Conservation (phyloP, 2,329 filamentous ascomycete species). For the Aspergillus sp. region DNA sequence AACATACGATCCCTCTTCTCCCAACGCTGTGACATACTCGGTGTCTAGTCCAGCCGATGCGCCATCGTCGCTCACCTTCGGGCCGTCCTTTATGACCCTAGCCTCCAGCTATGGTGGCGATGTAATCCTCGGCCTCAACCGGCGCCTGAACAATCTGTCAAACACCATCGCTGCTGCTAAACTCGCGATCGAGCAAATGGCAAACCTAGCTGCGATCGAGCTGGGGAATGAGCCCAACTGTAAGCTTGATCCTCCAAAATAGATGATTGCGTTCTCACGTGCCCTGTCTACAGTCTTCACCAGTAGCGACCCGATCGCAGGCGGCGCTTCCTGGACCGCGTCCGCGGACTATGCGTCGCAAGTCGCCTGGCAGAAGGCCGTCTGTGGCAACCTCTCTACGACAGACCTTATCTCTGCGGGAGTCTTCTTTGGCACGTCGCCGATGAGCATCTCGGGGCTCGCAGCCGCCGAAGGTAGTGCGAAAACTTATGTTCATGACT, state of each 20-base stretch:
- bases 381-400: slow-evolving; percentile 27
- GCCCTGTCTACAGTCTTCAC: slow-evolving; percentile 19
- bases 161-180: slow-evolving; percentile 55
- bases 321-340: slow-evolving; percentile 28
- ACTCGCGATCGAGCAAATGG: slow-evolving; percentile 43
- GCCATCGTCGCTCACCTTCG: slow-evolving; percentile 51
- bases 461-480: slow-evolving; percentile 36
- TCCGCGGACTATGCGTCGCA: slow-evolving; percentile 32
- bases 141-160: slow-evolving; percentile 51
- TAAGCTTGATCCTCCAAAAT: slow-evolving; percentile 23
- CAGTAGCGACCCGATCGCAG: slow-evolving; percentile 22
- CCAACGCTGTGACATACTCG: slow-evolving; percentile 50
- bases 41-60: slow-evolving; percentile 50
- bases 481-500: slow-evolving; percentile 40
- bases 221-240: slow-evolving; percentile 59
- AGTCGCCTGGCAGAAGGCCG: slow-evolving; percentile 31
- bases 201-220: slow-evolving; percentile 54
- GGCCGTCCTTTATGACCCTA: slow-evolving; percentile 51
- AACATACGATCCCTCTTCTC: slow-evolving; percentile 46
- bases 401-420: slow-evolving; percentile 31
- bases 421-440: slow-evolving; percentile 32
- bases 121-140: slow-evolving; percentile 53
- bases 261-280: not conserved
- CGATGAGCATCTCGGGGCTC: slow-evolving; percentile 38
- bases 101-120: slow-evolving; percentile 49